Conservation (phyloP, 2,329 filamentous ascomycete species). For the Helicocarpus griseus region DNA sequence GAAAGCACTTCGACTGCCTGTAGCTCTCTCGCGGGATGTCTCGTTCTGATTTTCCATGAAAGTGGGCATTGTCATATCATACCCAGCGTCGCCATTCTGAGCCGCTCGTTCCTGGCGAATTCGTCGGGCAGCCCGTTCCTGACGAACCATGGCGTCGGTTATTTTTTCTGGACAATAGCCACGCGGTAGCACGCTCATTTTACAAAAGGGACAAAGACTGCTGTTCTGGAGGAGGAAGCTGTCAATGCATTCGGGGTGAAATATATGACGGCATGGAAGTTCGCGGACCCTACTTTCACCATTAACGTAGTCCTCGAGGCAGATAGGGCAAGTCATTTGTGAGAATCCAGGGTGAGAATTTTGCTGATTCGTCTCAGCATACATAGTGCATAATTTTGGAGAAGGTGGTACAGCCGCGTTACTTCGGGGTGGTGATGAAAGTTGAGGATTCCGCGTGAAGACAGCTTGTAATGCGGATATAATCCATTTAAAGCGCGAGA, state of each 20-base stretch:
- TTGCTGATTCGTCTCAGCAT: neutral
- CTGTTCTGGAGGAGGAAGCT: constrained; percentile 68
- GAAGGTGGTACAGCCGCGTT: neutral
- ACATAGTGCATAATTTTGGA: neutral
- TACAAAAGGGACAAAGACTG: constrained; percentile 86
- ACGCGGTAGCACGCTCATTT: constrained; percentile 65
- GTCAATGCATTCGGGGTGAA: constrained; percentile 86
- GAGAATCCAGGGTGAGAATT: constrained; percentile 36
- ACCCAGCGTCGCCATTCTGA: neutral
- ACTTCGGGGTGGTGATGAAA: neutral
- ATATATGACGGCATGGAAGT: constrained; percentile 83
- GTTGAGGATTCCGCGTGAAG: neutral
- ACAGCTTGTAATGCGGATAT: neutral
- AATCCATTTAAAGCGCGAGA: neutral
- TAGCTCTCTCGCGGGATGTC: neutral
- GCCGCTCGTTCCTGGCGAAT: neutral
- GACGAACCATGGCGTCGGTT: constrained; percentile 77
- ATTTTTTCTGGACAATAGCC: constrained; percentile 57
- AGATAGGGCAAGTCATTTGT: constrained; percentile 84
- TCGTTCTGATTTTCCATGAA: neutral
- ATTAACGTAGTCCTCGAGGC: constrained; percentile 67
- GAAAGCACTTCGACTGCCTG: neutral
- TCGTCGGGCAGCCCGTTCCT: constrained; percentile 51
- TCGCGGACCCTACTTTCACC: constrained; percentile 67
- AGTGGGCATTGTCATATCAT: neutral